Conservation (phyloP, 2,329 filamentous ascomycete species). For the Akanthomyces lecanii region DNA sequence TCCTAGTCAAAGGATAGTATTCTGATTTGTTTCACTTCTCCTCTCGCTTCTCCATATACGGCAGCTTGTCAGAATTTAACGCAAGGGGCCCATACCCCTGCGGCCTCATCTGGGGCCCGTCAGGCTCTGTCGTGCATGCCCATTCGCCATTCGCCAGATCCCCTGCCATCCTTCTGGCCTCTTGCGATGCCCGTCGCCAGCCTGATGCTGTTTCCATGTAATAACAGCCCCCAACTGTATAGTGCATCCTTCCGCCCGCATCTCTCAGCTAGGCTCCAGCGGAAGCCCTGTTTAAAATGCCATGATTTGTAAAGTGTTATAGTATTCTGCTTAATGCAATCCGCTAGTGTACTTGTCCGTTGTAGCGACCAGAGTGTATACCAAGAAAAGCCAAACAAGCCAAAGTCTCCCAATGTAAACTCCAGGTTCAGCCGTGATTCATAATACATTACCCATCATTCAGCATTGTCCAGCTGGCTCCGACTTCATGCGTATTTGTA, state of each 20-base stretch:
- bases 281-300: background rate
- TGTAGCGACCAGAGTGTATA: background rate
- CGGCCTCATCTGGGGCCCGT: background rate
- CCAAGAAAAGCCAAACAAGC: background rate
- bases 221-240: conserved; percentile 6
- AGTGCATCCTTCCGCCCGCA: conserved; percentile 7
- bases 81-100: background rate
- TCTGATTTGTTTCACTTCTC: background rate
- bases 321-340: background rate
- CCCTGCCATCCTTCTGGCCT: background rate
- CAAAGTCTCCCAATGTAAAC: conserved; percentile 4
- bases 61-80: background rate
- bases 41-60: background rate
- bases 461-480: background rate
- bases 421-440: background rate
- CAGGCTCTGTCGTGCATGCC: background rate
- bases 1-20: background rate
- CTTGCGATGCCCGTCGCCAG: background rate
- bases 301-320: background rate
- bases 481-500: background rate
- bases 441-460: conserved; percentile 1
- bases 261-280: conserved; percentile 1
- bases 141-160: background rate
- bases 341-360: background rate
- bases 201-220: background rate